Percentiles rank a stretch among this genome's conserved stretches.
Conservation (phyloP, 2,329 filamentous ascomycete species). For the Lasiodiplodia sp. region DNA sequence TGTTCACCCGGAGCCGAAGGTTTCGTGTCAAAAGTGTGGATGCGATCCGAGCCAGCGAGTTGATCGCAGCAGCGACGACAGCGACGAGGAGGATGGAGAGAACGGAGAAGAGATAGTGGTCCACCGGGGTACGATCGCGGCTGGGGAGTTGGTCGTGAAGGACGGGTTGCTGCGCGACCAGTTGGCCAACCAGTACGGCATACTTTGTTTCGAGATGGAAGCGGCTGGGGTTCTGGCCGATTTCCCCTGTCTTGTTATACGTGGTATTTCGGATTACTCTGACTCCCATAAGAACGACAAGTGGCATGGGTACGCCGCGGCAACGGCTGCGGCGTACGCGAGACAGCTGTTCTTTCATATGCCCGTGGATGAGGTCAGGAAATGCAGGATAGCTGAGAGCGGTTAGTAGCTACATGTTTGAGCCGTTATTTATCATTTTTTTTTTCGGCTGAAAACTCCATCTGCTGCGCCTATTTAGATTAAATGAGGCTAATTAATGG, state of each 20-base stretch:
- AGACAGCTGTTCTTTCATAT: conserved; percentile 34
- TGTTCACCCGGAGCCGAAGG: neutral
- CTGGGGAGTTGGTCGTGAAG: neutral
- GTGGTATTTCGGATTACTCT: conserved; percentile 39
- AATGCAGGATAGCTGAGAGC: neutral
- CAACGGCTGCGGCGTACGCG: conserved; percentile 33
- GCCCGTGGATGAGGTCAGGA: neutral
- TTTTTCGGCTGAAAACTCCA: no score
- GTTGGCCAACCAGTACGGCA: neutral
- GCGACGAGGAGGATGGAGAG: neutral
- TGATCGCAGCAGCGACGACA: no score
- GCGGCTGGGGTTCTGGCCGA: conserved; percentile 33
- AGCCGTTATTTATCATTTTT: no score
- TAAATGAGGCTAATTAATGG: neutral
- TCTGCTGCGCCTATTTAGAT: no score
- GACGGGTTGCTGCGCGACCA: neutral
- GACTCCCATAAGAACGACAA: conserved; percentile 39
- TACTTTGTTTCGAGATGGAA: conserved; percentile 34
- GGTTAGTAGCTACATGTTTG: neutral
- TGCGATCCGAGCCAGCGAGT: neutral
- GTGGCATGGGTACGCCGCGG: conserved; percentile 37
- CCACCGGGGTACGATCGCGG: conserved; percentile 1
- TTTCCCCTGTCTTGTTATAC: conserved; percentile 39
- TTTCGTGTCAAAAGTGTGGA: neutral
- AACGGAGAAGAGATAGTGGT: neutral